Base-by-base conservation (phyloP, 768 basidiomycete species). In the Macrolepiota albuminosa region DNA sequence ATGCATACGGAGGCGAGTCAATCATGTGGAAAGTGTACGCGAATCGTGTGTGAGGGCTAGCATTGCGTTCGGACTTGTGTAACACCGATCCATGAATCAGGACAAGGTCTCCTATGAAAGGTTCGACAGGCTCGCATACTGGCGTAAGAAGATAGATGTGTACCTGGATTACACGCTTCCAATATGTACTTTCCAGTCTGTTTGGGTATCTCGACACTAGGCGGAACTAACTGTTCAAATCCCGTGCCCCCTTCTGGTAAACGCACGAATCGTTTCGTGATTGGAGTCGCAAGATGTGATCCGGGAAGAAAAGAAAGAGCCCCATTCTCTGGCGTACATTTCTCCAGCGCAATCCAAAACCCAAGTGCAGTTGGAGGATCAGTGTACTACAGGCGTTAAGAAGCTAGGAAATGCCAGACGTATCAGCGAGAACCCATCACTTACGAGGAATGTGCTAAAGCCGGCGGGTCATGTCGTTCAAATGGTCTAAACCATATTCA, bases 1-100 rank as follows among this genome's bases (percentile, higher is more conserved):
- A 73, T 7, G 85, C 89, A 66, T 81, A 73, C 26, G 84, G 87
- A 43, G 81, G 81, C 21, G 82, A 87, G 67, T 96, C 92, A 51
- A 94, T 87, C 91, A 93, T 93, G 65, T 94, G 95, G 72, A 97
- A 98, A 0, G 97, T 98, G 70, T 98, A 99, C 33, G 95, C 95
- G 64, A 87, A 92, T 57, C 97, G 82, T 1, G 93, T 93, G 61
- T 86, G 80, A 24, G 82, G 76, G 56, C 91, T 93, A 1, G 80
- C 81, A 71, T 99, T 99, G 56, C 84, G 83, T 69, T 93, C 91
- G 0, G 91, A 93, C 70, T 93, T 94, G 76, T 99, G 97, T 61
- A 97, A 75, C 2, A 98, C 93, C 24, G 84, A 81, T 10, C 97
- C 97, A 66, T 99, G 95, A 37, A 99, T 98, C 16, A 98, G 74